A percentile compares a stretch with the other conserved stretches of the same genome.
These are phyloP conservation scores for Chlorella vulgaris DNA, from an alignment of 139 green algal genomes.

Conservation along the genomic window DNA sequence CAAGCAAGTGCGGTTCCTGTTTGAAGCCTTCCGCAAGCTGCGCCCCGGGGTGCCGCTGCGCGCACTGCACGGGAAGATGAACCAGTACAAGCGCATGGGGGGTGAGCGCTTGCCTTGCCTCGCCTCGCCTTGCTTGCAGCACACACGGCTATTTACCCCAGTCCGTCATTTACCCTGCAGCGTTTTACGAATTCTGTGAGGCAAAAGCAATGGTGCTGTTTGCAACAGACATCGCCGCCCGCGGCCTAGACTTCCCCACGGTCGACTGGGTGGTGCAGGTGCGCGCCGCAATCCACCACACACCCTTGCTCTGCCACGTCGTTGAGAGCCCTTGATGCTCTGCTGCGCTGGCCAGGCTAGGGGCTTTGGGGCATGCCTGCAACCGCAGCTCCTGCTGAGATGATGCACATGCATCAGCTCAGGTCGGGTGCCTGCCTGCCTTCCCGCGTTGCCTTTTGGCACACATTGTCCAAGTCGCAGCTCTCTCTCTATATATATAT, in stretches of 20 bases:
- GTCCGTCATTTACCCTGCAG: neutral
- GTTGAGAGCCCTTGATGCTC: too few relatives aligned
- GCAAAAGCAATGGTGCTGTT: conserved; percentile 86
- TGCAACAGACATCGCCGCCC: conserved; percentile 96
- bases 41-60: conserved; percentile 88
- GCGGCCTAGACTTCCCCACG: conserved; percentile 94
- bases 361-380: too few relatives aligned
- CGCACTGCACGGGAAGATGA: conserved; percentile 94
- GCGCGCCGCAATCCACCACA: neutral
- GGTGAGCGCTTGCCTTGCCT: conserved; percentile 23
- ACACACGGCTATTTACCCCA: neutral
- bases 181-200: conserved; percentile 88
- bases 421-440: too few relatives aligned
- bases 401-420: too few relatives aligned
- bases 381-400: too few relatives aligned
- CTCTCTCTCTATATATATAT: too few relatives aligned
- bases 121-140: neutral
- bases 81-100: conserved; percentile 90
- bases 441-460: too few relatives aligned
- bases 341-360: too few relatives aligned
- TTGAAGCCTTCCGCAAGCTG: conserved; percentile 91
- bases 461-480: too few relatives aligned
- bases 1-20: conserved; percentile 97
- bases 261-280: conserved; percentile 99
- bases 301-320: too few relatives aligned